Percentiles rank a stretch among this genome's conserved stretches.
Evolutionary conservation across 208 protist species (phyloP).

Genomic region (Wallacemonas sp.): DNA sequence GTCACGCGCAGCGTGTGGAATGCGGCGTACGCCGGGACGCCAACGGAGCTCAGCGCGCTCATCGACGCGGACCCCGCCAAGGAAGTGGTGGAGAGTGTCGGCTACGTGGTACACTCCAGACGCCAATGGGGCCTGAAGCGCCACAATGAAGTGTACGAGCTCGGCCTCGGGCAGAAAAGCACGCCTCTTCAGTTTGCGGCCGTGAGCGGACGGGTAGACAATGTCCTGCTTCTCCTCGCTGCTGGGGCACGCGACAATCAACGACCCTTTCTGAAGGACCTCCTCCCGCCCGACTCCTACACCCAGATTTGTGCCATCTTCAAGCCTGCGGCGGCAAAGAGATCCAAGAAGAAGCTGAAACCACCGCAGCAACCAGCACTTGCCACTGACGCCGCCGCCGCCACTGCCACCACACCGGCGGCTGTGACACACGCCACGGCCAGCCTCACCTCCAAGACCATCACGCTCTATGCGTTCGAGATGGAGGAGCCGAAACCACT

Average conservation of each 20-base stretch:
- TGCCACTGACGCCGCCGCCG: background rate
- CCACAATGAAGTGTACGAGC: slow-evolving; percentile 32
- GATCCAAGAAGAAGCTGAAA: slow-evolving; percentile 9
- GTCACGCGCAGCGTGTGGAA: slow-evolving; percentile 76
- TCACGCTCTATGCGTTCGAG: slow-evolving; percentile 14
- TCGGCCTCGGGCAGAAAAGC: slow-evolving; percentile 79
- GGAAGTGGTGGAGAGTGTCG: slow-evolving; percentile 35
- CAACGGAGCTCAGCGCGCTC: slow-evolving; percentile 43
- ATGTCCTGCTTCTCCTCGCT: slow-evolving; percentile 69
- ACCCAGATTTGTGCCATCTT: slow-evolving; percentile 26
- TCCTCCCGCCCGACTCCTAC: slow-evolving; percentile 43
- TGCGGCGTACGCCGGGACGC: slow-evolving; percentile 63
- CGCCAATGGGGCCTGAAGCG: slow-evolving; percentile 76
- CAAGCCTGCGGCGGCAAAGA: slow-evolving; percentile 14
- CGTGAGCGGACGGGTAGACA: slow-evolving; percentile 71
- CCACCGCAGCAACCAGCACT: background rate
- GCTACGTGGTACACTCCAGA: slow-evolving; percentile 63
- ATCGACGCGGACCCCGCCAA: slow-evolving; percentile 43
- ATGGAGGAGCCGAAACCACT: background rate
- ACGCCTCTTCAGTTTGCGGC: slow-evolving; percentile 84
- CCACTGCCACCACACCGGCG: background rate
- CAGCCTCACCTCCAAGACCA: background rate
- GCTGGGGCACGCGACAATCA: slow-evolving; percentile 54
- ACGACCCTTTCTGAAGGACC: slow-evolving; percentile 52
- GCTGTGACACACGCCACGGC: background rate